These are phyloP conservation scores for Penicillium crystallinum DNA, from an alignment of 495 filamentous ascomycete species.

Conservation along the genomic window DNA sequence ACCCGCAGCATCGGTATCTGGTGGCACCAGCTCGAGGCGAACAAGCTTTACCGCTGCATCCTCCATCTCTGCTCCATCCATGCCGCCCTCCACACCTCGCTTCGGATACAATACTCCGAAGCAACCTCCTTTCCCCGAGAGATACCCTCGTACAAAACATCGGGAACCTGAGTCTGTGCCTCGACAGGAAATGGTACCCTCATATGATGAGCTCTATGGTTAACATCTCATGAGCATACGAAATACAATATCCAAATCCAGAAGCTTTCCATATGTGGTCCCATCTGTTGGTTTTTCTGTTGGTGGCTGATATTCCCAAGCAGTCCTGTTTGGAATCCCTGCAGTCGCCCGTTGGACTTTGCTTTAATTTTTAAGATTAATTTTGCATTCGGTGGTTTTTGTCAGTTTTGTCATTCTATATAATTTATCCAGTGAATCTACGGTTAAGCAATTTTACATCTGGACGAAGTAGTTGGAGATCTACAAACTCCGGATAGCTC, in stretches of 20 bases:
- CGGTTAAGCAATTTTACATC: not conserved
- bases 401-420: not conserved
- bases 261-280: slow-evolving; percentile 1
- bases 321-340: not conserved
- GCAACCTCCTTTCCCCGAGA: slow-evolving; percentile 13
- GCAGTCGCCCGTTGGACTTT: not conserved
- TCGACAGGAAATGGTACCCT: slow-evolving; percentile 36
- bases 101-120: slow-evolving; percentile 7
- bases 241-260: not conserved
- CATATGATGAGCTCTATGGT: slow-evolving; percentile 44
- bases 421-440: not conserved
- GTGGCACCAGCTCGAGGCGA: slow-evolving; percentile 32
- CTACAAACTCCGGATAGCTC: not conserved
- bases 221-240: slow-evolving; percentile 9
- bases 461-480: not conserved
- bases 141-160: slow-evolving; percentile 18
- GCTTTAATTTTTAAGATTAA: not conserved
- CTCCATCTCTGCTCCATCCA: slow-evolving; percentile 25
- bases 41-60: slow-evolving; percentile 36
- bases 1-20: slow-evolving; percentile 21
- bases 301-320: not conserved
- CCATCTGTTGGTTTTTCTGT: slow-evolving; percentile 4
- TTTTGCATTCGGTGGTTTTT: slow-evolving; percentile 2
- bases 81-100: slow-evolving; percentile 29
- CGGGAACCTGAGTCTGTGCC: slow-evolving; percentile 16